Evolutionary conservation across 1,284 basidiomycete species (phyloP).

Genomic region (Fomitopsis pinicola): DNA sequence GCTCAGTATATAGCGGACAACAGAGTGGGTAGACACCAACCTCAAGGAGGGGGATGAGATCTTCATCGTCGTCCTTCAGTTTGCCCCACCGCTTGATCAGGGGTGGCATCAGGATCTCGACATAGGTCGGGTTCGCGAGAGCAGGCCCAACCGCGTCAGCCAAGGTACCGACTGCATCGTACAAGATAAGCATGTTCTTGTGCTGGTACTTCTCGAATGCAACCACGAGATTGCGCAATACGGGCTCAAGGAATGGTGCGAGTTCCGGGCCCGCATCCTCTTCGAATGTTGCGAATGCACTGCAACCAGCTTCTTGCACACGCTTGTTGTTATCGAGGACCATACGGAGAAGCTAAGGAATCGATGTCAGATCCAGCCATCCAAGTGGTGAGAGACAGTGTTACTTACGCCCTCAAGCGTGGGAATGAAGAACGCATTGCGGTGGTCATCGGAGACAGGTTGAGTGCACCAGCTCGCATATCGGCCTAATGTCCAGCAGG

Average conservation of each 20-base stretch:
- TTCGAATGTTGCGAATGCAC: slow-evolving; percentile 97
- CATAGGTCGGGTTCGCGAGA: slow-evolving; percentile 81
- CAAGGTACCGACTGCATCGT: slow-evolving; percentile 96
- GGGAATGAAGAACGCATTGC: slow-evolving; percentile 88
- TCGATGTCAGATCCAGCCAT: slow-evolving; percentile 5
- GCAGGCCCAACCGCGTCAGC: slow-evolving; percentile 94
- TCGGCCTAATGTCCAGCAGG: slow-evolving; percentile 98
- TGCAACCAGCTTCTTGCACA: slow-evolving; percentile 98
- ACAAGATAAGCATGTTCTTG: slow-evolving; percentile 98
- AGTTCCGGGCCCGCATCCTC: slow-evolving; percentile 93
- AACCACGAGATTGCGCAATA: slow-evolving; percentile 90
- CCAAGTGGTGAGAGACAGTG: not conserved
- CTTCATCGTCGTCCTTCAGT: slow-evolving; percentile 87
- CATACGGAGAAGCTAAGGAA: slow-evolving; percentile 82
- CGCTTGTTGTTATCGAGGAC: slow-evolving; percentile 99
- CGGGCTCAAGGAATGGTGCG: slow-evolving; percentile 91
- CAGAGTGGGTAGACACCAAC: slow-evolving; percentile 36
- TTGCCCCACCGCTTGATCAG: slow-evolving; percentile 88
- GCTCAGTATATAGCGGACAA: not conserved
- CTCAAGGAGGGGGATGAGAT: slow-evolving; percentile 93
- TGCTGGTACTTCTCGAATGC: slow-evolving; percentile 99
- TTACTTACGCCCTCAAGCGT: slow-evolving; percentile 93
- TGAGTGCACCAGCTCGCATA: slow-evolving; percentile 97
- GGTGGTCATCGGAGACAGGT: slow-evolving; percentile 80
- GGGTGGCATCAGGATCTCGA: slow-evolving; percentile 96